Evolutionary conservation across 208 protist genomes (phyloP).

Genomic region (Crithidia brevicula): DNA sequence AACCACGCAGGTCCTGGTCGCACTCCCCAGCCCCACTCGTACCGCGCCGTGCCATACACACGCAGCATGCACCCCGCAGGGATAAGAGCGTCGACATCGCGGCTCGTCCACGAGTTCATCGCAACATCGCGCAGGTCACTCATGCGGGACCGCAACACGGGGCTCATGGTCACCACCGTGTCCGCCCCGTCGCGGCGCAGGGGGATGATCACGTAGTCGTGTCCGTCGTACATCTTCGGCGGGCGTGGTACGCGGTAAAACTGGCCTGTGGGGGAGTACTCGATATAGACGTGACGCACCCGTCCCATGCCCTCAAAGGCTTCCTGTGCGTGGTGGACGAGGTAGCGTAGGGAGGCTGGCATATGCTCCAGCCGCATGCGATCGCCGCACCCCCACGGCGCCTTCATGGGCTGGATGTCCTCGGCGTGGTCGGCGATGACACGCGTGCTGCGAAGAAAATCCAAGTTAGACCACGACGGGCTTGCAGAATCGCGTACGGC

Average conservation of each 20-base stretch:
- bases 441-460: slow-evolving; percentile 45
- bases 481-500: too few species aligned
- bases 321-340: slow-evolving; percentile 51
- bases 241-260: slow-evolving; percentile 66
- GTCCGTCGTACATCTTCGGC: slow-evolving; percentile 81
- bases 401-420: slow-evolving; percentile 82
- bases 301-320: slow-evolving; percentile 61
- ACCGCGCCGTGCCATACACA: slow-evolving; percentile 75
- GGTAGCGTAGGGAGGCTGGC: slow-evolving; percentile 69
- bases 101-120: slow-evolving; percentile 76
- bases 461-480: slow-evolving; percentile 11
- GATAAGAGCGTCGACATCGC: slow-evolving; percentile 76
- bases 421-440: slow-evolving; percentile 86
- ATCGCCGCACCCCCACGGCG: slow-evolving; percentile 86
- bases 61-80: slow-evolving; percentile 68
- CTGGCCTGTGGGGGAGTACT: slow-evolving; percentile 78
- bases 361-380: slow-evolving; percentile 57
- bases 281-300: slow-evolving; percentile 86
- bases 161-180: slow-evolving; percentile 79
- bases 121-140: slow-evolving; percentile 63
- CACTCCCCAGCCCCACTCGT: slow-evolving; percentile 88
- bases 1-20: slow-evolving; percentile 74
- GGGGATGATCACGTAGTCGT: slow-evolving; percentile 90
- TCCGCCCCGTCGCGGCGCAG: slow-evolving; percentile 56
- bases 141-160: slow-evolving; percentile 66